Conservation (phyloP, 2,329 filamentous ascomycete genomes). For the Nannizziopsis arthrosporioides region DNA sequence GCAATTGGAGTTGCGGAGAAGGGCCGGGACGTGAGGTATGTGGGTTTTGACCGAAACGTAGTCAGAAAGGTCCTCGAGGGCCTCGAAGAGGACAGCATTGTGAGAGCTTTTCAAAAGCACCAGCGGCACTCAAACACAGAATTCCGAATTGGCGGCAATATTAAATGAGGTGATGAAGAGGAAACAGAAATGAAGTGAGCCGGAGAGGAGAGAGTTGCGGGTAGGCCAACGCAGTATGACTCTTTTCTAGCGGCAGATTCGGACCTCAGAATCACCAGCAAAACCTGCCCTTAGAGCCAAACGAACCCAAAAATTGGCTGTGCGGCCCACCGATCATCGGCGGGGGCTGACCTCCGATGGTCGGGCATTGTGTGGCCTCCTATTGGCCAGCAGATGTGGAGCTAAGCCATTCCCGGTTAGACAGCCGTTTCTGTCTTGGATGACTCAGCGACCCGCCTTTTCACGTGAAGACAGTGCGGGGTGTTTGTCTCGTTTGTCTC, state of each 20-base stretch:
- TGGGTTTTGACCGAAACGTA: constrained; percentile 33
- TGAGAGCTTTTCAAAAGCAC: constrained; percentile 13
- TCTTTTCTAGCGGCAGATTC: constrained; percentile 3
- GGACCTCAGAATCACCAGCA: neutral
- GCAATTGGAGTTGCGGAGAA: constrained; percentile 38
- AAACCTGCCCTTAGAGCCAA: constrained; percentile 1
- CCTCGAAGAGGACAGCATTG: constrained; percentile 40
- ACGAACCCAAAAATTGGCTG: neutral
- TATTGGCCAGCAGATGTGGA: neutral
- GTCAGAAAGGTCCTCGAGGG: constrained; percentile 40
- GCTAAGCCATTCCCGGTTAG: neutral
- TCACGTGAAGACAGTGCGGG: neutral
- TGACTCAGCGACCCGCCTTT: neutral
- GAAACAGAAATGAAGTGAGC: neutral
- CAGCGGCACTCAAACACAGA: neutral
- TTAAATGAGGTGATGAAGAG: neutral
- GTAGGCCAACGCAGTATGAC: constrained; percentile 6
- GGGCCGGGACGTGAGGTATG: constrained; percentile 29
- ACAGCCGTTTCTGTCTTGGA: neutral
- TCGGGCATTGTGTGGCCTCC: neutral
- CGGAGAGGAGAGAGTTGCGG: neutral
- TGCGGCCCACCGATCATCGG: constrained; percentile 6
- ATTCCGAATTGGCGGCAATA: neutral
- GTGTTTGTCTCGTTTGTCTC: neutral
- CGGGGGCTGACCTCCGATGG: neutral